Conservation (phyloP, 2,329 filamentous ascomycete genomes). For the Trichoderma pleuroti region DNA sequence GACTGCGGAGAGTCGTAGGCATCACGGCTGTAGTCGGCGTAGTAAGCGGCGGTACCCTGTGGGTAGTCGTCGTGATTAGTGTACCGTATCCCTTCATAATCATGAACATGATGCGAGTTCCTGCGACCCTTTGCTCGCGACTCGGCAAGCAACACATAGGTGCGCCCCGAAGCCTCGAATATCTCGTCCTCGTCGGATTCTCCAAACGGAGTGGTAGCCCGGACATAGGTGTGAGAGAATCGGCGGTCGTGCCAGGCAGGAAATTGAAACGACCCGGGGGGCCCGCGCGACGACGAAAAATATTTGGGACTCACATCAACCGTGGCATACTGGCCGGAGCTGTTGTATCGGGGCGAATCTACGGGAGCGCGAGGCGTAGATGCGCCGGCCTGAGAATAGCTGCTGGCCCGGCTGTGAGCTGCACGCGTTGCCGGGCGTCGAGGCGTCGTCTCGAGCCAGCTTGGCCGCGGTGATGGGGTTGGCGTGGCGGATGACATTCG, state of each 20-base stretch:
- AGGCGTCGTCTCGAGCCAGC: slow-evolving; percentile 49
- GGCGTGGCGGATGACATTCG: slow-evolving; percentile 53
- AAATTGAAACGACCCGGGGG: slow-evolving; percentile 33
- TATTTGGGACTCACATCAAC: slow-evolving; percentile 62
- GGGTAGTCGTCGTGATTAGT: slow-evolving; percentile 57
- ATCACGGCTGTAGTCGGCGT: slow-evolving; percentile 37
- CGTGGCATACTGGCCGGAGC: slow-evolving; percentile 60
- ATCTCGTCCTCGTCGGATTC: slow-evolving; percentile 64
- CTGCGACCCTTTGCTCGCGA: slow-evolving; percentile 38
- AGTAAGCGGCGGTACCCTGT: slow-evolving; percentile 43
- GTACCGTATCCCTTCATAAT: slow-evolving; percentile 51
- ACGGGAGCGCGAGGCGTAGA: slow-evolving; percentile 45
- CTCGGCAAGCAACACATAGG: slow-evolving; percentile 51
- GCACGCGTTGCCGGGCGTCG: slow-evolving; percentile 54
- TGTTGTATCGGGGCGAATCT: slow-evolving; percentile 60
- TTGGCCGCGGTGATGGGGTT: slow-evolving; percentile 54
- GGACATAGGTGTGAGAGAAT: slow-evolving; percentile 56
- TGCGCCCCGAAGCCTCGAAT: slow-evolving; percentile 52
- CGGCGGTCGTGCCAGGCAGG: slow-evolving; percentile 49
- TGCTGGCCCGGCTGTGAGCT: slow-evolving; percentile 36
- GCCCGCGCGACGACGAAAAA: slow-evolving; percentile 45
- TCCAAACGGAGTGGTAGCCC: slow-evolving; percentile 56
- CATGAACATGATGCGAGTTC: slow-evolving; percentile 36
- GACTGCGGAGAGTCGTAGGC: slow-evolving; percentile 33
- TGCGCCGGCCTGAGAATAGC: slow-evolving; percentile 35